These are phyloP conservation scores for Aspergillus sp. DNA, from an alignment of 2,329 filamentous ascomycete species.

Conservation along the genomic window DNA sequence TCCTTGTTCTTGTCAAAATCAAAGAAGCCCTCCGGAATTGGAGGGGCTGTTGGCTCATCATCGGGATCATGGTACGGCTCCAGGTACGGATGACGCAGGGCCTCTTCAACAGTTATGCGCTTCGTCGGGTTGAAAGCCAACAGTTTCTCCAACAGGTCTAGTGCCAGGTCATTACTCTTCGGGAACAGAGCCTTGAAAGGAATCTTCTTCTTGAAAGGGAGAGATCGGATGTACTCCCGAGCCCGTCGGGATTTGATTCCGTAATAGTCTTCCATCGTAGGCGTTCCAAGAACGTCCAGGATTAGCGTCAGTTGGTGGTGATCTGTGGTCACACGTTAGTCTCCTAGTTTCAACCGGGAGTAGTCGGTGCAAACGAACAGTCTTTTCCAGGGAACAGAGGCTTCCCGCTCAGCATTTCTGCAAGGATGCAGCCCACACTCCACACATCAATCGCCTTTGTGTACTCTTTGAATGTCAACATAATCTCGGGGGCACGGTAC, in stretches of 20 bases:
- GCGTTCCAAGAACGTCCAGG: constrained; percentile 93
- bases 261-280: constrained; percentile 99
- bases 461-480: constrained; percentile 99
- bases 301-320: constrained; percentile 98
- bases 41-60: constrained; percentile 93
- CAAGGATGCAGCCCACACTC: constrained; percentile 97
- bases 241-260: constrained; percentile 98
- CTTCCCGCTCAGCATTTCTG: constrained; percentile 98
- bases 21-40: constrained; percentile 98
- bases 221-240: constrained; percentile 94
- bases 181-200: constrained; percentile 96
- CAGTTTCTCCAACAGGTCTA: constrained; percentile 93
- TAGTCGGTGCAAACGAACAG: constrained; percentile 63
- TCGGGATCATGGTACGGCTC: constrained; percentile 99
- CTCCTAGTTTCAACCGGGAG: neutral
- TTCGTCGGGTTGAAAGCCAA: constrained; percentile 98
- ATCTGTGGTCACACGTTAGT: constrained; percentile 58
- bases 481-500: constrained; percentile 99
- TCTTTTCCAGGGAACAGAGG: constrained; percentile 98
- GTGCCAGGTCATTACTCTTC: constrained; percentile 95
- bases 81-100: constrained; percentile 94
- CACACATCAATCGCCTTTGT: constrained; percentile 99
- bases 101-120: constrained; percentile 97
- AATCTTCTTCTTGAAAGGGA: constrained; percentile 99
- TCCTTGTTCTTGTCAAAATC: constrained; percentile 99